Conservation (phyloP, 1,139 yeast genomes). For the Saccharomycopsis crataegensis region DNA sequence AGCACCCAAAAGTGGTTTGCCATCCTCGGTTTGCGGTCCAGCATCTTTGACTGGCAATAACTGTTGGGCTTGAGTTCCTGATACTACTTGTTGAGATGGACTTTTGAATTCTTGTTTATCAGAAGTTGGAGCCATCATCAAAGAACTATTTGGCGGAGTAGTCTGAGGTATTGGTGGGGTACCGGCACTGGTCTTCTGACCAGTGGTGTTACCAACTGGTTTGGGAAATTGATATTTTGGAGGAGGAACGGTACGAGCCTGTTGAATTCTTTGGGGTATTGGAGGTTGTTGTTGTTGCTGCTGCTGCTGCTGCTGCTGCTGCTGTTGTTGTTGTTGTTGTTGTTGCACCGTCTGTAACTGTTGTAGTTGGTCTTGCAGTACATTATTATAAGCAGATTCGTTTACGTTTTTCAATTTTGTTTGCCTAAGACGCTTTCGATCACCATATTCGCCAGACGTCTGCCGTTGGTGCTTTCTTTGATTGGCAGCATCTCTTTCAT, state of each 20-base stretch:
- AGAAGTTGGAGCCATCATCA: constrained; percentile 6
- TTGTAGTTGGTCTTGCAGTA: too few relatives aligned
- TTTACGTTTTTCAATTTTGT: too few relatives aligned
- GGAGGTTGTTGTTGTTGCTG: constrained; percentile 13
- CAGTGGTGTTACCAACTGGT: too few relatives aligned
- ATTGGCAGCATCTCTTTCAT: background rate
- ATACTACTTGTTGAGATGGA: background rate
- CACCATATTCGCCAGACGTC: background rate
- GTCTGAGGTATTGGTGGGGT: constrained; percentile 7
- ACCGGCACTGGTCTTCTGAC: background rate
- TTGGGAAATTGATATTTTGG: too few relatives aligned
- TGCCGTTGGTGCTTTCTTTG: background rate
- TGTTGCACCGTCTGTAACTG: too few relatives aligned
- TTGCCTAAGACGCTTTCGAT: background rate
- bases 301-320: constrained; percentile 9
- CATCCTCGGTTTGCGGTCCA: constrained; percentile 34
- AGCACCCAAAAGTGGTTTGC: constrained; percentile 69
- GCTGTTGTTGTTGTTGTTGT: constrained; percentile 16
- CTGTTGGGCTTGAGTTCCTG: background rate
- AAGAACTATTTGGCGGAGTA: constrained; percentile 7
- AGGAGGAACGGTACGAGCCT: too few relatives aligned
- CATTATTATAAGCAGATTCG: too few relatives aligned
- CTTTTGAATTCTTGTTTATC: constrained; percentile 5
- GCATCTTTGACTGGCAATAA: constrained; percentile 23
- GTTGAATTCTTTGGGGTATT: background rate